Percentiles rank a stretch among this genome's conserved stretches.
Conservation (phyloP, 1,284 basidiomycete species). For the Irpex sp. region DNA sequence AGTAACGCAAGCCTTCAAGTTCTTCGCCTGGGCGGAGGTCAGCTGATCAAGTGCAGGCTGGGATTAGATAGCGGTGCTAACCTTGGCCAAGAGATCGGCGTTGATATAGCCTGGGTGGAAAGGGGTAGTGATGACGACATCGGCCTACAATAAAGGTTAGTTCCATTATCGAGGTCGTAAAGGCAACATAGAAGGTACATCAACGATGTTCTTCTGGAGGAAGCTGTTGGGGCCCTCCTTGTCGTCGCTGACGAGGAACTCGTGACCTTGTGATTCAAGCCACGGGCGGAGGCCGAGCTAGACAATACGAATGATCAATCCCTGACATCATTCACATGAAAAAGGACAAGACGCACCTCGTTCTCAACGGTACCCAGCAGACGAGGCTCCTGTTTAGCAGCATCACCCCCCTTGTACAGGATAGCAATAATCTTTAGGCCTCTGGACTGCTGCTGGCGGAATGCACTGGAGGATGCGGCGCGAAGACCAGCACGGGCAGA, state of each 20-base stretch:
- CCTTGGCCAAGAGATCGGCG: slow-evolving; percentile 61
- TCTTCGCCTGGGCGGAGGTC: slow-evolving; percentile 60
- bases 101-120: slow-evolving; percentile 94
- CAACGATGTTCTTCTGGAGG: slow-evolving; percentile 86
- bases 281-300: slow-evolving; percentile 74
- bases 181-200: slow-evolving; percentile 43
- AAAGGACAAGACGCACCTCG: slow-evolving; percentile 41
- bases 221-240: slow-evolving; percentile 86
- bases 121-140: slow-evolving; percentile 86
- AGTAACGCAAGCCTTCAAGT: slow-evolving; percentile 90
- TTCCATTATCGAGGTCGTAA: neutral
- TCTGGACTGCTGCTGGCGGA: slow-evolving; percentile 6
- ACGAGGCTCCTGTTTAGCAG: slow-evolving; percentile 78
- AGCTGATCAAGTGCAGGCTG: neutral
- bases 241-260: slow-evolving; percentile 75
- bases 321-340: neutral
- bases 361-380: slow-evolving; percentile 92
- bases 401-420: slow-evolving; percentile 71
- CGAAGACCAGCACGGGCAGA: slow-evolving; percentile 6
- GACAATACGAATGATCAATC: neutral
- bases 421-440: slow-evolving; percentile 70
- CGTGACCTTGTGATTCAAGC: slow-evolving; percentile 76
- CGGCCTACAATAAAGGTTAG: slow-evolving; percentile 38
- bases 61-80: neutral
- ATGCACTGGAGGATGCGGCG: slow-evolving; percentile 7